Base-by-base conservation (phyloP, 768 basidiomycete species). In the Rhodotorula sphaerocarpa region DNA sequence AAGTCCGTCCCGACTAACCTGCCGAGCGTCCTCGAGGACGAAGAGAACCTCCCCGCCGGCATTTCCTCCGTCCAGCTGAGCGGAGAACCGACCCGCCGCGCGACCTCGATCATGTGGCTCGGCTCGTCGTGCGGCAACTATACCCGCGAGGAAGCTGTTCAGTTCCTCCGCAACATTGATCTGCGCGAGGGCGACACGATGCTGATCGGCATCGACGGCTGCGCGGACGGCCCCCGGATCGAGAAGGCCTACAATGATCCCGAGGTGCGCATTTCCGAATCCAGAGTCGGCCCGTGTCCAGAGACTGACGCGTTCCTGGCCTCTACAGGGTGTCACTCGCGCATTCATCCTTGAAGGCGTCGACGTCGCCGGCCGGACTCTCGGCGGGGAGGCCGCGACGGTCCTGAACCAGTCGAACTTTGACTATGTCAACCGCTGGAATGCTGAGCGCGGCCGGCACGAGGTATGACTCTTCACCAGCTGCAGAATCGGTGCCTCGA, bases 41-140 rank as follows among this genome's bases (percentile, higher is more conserved):
- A 64, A 27, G 57, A 64, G 25, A n/a, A 27, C 31, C 55, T 45
- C 33, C 21, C 51, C 36, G 36, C 16, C 36, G 36, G 36, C 36
- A 39, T 39, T 16, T 9, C 16, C 42, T 43, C 42, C n/a, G n/a
- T n/a, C n/a, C 42, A 12, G 42, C 42, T 23, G 42, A 25, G 59
- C 33, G 57, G 36, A 2, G 60, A 48, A 7, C 14, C 61, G 47
- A 18, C 48, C 58, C 47, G 58, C 45, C 55, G 67, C 57, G 44
- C 65, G 54, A 69, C 61, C 31, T 55, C 60, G 72, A 78, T 96
- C 56, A 78, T 97, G 64, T 96, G 95, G 78, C 78, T 97, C 23
- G 95, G 93, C 0, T 91, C 88, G 0, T 88, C 89, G 1, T 74
- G 97, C 11, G 95, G 92, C 11, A 97, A 96, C 78, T 96, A 97